A percentile compares a stretch with the other conserved stretches of the same genome.
These are phyloP conservation scores for Naematelia encephala DNA, from an alignment of 768 basidiomycete species.

Conservation along the genomic window DNA sequence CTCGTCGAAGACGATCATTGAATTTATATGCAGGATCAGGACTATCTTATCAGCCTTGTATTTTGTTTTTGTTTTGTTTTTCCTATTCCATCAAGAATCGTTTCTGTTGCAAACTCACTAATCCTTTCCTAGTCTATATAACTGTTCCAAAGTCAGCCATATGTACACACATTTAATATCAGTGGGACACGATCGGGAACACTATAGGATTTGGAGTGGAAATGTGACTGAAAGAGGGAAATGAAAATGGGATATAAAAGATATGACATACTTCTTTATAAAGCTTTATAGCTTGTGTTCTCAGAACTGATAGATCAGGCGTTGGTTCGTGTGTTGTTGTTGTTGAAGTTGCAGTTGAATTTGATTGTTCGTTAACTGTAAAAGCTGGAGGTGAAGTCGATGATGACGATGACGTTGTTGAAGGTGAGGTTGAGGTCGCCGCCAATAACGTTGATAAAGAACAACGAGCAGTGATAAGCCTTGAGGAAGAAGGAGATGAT, in stretches of 20 bases:
- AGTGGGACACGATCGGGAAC: too few species aligned
- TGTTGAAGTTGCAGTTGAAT: background rate
- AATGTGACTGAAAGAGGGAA: too few species aligned
- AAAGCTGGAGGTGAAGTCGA: background rate
- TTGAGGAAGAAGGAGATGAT: too few species aligned
- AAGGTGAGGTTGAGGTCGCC: too few species aligned
- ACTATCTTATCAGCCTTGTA: slow-evolving; percentile 16
- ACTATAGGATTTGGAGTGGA: too few species aligned
- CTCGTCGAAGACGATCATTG: slow-evolving; percentile 46
- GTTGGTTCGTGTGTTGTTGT: background rate
- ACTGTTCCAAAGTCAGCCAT: slow-evolving; percentile 15
- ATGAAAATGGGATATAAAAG: background rate
- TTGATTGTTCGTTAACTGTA: background rate
- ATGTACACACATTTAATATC: too few species aligned
- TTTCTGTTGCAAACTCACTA: slow-evolving; percentile 28
- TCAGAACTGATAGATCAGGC: slow-evolving; percentile 10
- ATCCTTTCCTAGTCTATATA: slow-evolving; percentile 45
- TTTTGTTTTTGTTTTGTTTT: background rate
- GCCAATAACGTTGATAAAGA: background rate
- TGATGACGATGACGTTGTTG: background rate
- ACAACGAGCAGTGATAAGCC: background rate
- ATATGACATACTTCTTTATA: slow-evolving; percentile 47
- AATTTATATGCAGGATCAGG: slow-evolving; percentile 49
- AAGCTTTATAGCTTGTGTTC: slow-evolving; percentile 46
- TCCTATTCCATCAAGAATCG: background rate